A percentile compares a stretch with the other conserved stretches of the same genome.
Conservation (phyloP, 495 filamentous ascomycete genomes). For the Neurospora sp. region DNA sequence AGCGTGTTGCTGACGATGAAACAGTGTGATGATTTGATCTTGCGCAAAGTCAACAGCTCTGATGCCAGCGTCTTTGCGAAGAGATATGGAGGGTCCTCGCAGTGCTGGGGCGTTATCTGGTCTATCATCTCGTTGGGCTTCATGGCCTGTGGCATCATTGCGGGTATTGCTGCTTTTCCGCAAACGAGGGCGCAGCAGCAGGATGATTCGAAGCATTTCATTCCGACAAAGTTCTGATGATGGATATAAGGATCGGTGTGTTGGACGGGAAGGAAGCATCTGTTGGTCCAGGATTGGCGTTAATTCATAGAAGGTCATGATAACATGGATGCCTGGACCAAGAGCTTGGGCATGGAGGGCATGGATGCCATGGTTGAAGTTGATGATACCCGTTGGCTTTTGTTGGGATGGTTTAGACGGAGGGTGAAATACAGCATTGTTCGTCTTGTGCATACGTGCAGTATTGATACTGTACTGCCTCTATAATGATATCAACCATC, state of each 20-base stretch:
- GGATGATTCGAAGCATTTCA: conserved; percentile 56
- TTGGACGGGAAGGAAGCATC: not conserved
- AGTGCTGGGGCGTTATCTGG: conserved; percentile 77
- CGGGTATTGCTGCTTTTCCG: conserved; percentile 65
- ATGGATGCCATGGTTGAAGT: not conserved
- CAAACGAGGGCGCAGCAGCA: conserved; percentile 57
- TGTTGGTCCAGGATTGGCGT: not conserved
- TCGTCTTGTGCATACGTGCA: not conserved
- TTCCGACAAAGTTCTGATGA: conserved; percentile 32
- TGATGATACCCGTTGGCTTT: not conserved
- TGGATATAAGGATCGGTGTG: not conserved
- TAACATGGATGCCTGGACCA: not conserved
- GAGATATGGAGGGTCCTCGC: conserved; percentile 66
- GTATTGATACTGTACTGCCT: not conserved
- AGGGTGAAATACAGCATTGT: not conserved
- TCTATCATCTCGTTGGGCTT: conserved; percentile 58
- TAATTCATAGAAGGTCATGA: not conserved
- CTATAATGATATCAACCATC: not conserved
- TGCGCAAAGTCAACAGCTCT: conserved; percentile 70
- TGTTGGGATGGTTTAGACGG: not conserved
- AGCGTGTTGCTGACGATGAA: not conserved
- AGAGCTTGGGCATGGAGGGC: not conserved
- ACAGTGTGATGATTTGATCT: conserved; percentile 67
- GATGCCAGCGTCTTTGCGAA: conserved; percentile 75
- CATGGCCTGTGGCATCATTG: conserved; percentile 61